These are phyloP conservation scores for Musa troglodytarum DNA, from an alignment of 176 grass and related monocot species.

Conservation along the genomic window DNA sequence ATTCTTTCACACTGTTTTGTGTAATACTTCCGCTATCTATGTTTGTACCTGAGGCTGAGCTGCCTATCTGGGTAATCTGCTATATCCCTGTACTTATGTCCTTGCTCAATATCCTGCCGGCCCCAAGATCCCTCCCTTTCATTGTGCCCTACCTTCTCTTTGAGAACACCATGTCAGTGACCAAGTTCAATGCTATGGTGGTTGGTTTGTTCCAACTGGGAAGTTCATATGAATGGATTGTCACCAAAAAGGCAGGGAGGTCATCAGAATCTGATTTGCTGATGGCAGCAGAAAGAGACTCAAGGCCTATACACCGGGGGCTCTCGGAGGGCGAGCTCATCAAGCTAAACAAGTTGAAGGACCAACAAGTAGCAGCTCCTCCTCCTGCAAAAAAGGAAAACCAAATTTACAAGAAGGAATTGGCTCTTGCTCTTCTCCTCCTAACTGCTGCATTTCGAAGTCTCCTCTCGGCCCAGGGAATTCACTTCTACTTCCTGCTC, in stretches of 20 bases:
- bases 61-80: slow-evolving; percentile 77
- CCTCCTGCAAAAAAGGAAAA: slow-evolving; percentile 37
- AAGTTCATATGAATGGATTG: slow-evolving; percentile 79
- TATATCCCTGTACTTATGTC: slow-evolving; percentile 78
- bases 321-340: slow-evolving; percentile 59
- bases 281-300: slow-evolving; percentile 37
- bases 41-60: slow-evolving; percentile 85
- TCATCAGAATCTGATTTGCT: slow-evolving; percentile 66
- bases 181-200: slow-evolving; percentile 91
- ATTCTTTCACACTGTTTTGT: slow-evolving; percentile 90
- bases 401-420: slow-evolving; percentile 93
- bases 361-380: slow-evolving; percentile 31
- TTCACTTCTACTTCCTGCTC: slow-evolving; percentile 97
- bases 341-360: slow-evolving; percentile 57
- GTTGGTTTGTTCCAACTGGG: slow-evolving; percentile 81
- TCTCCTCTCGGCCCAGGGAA: slow-evolving; percentile 76
- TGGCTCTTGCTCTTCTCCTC: slow-evolving; percentile 72
- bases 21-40: slow-evolving; percentile 85
- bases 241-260: slow-evolving; percentile 82
- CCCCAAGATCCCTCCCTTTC: slow-evolving; percentile 77
- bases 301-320: slow-evolving; percentile 23
- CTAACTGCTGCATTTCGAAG: slow-evolving; percentile 75
- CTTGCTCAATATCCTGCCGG: slow-evolving; percentile 72
- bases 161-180: slow-evolving; percentile 97
- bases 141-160: slow-evolving; percentile 80